Base-by-base conservation (phyloP, 345 rosid species). In the Gossypium anomalum region DNA sequence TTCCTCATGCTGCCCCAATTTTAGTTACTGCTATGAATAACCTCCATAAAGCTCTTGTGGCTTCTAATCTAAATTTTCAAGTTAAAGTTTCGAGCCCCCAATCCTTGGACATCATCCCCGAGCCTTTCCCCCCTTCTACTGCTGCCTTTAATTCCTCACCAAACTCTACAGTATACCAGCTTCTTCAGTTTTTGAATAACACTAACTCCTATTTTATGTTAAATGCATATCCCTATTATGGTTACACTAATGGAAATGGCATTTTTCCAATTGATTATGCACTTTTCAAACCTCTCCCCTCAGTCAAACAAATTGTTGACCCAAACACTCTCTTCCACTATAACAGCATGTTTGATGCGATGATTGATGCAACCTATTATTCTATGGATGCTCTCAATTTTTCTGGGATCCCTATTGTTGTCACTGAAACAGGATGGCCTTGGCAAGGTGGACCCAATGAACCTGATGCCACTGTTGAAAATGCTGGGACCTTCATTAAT, bases 341-440 rank as follows among this genome's bases (percentile, higher is more conserved):
- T 78, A 80, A 84, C 81, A 93, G 99, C 83, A 93, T 96, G 99
- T 90, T 93, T 77, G 99, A 96, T 72, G 94, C 97, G 1, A 90
- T 96, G 98, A 94, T 96, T 68, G 99, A 96, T 79, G 99, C 99
- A 63, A 79, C 98, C 47, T 96, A 92, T 82, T 96, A 91, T 82
- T 87, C 99, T 34, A 92, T 96, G 58, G 87, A 84, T 38, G 91
- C 89, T 59, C 22, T 85, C 68, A 88, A 89, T 63, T 86, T 90
- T 79, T 84, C 97, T 0, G 91, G 88, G 64, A 86, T 96, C 53
- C 91, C 93, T 0, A 80, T 96, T 72, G 87, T 88, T 66, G 93
- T 96, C 58, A 87, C 98, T 2, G 99, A 96, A 80, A 87, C 97
- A 2, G 99, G 99, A 34, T 96, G 99, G 99, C 99, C 99, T 77